phyloP scores from a whole-genome alignment of 192 early-diverging fungal genomes.

The Linnemannia schmuckeri region DNA sequence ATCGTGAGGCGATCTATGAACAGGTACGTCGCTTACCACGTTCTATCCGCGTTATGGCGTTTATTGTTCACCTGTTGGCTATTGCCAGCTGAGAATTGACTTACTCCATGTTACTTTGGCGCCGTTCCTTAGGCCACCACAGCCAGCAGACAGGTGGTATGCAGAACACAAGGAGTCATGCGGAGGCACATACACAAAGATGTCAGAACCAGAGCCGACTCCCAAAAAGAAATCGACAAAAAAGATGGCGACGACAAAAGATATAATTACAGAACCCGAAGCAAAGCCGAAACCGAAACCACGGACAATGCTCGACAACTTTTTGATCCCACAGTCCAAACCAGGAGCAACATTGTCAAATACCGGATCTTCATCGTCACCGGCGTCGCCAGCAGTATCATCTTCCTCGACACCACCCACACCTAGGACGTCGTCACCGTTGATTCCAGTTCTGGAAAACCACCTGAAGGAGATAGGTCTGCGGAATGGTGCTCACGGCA shows the following conservation, averaged over 20 bases:
- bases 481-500: not conserved
- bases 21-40: slow-evolving; percentile 23
- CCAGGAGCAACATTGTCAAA: not conserved
- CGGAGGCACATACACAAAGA: slow-evolving; percentile 76
- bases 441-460: not conserved
- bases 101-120: not conserved
- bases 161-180: slow-evolving; percentile 68
- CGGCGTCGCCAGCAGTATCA: not conserved
- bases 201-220: slow-evolving; percentile 63
- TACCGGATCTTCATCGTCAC: slow-evolving; percentile 1
- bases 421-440: not conserved
- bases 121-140: slow-evolving; percentile 61
- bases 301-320: slow-evolving; percentile 33
- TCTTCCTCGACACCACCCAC: not conserved
- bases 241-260: not conserved
- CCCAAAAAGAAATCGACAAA: slow-evolving; percentile 37
- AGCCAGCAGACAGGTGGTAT: slow-evolving; percentile 77
- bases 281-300: slow-evolving; percentile 5
- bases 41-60: too few species aligned
- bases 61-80: not conserved
- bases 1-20: slow-evolving; percentile 74
- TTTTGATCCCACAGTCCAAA: not conserved
- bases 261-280: not conserved
- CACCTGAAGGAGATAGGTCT: not conserved
- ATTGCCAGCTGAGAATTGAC: too few species aligned